Conservation (phyloP, 352 stramenopile species). For the Globisporangium orthogonon region DNA sequence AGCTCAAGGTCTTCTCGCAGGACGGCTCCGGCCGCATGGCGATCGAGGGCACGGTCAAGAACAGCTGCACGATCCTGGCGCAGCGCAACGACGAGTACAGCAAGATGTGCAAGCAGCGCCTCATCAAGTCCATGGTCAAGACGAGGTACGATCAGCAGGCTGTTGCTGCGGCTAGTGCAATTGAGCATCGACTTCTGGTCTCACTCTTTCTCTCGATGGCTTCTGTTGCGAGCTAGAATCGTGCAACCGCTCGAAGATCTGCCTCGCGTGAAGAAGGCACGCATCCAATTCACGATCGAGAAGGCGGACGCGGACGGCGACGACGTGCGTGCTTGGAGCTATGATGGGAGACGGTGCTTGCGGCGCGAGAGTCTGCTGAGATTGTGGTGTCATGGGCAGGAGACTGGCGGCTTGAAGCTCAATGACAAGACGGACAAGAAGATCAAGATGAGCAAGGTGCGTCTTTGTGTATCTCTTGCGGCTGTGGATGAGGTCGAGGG, state of each 20-base stretch:
- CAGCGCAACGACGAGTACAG: constrained; percentile 83
- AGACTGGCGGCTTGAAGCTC: constrained; percentile 45
- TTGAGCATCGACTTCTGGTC: background rate
- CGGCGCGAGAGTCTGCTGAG: too few species aligned
- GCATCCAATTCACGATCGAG: constrained; percentile 81
- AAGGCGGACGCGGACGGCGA: constrained; percentile 60
- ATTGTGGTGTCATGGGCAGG: constrained; percentile 6
- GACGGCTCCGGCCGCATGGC: constrained; percentile 84
- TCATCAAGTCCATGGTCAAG: constrained; percentile 87
- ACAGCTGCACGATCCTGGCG: constrained; percentile 82
- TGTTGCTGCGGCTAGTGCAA: too few species aligned
- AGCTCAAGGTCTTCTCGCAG: constrained; percentile 82
- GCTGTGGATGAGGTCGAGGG: background rate
- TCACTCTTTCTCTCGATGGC: background rate
- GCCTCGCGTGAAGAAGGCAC: constrained; percentile 71
- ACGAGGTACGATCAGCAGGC: constrained; percentile 25
- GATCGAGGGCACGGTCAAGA: constrained; percentile 82
- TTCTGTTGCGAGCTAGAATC: constrained; percentile 27
- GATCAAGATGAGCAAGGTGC: constrained; percentile 88
- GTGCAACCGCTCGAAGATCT: constrained; percentile 68
- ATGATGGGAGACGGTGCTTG: too few species aligned
- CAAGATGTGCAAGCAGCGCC: constrained; percentile 74
- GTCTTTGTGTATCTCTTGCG: background rate
- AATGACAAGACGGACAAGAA: constrained; percentile 77
- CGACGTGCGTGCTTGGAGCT: constrained; percentile 13